Evolutionary conservation across 2,329 filamentous ascomycete species (phyloP).

Genomic region (Paracamarosporium sp.): DNA sequence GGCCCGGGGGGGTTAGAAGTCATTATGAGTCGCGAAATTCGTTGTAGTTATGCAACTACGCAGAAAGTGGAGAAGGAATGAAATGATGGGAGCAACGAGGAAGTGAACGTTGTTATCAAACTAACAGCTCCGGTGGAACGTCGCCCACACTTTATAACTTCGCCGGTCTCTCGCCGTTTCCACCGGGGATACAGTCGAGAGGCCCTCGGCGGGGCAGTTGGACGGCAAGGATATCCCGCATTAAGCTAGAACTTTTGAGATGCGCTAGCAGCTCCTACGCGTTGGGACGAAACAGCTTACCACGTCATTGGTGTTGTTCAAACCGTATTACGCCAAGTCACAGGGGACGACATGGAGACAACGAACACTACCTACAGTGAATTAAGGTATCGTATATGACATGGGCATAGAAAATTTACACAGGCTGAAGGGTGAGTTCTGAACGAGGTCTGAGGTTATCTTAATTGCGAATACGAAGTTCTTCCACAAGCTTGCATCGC

Average conservation of each 20-base stretch:
- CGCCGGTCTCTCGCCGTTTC: constrained; percentile 1
- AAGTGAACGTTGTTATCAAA: neutral
- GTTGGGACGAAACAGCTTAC: no score
- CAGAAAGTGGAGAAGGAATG: neutral
- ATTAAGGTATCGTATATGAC: no score
- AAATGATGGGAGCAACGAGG: neutral
- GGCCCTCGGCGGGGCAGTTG: constrained; percentile 2
- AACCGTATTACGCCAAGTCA: no score
- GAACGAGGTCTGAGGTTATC: no score
- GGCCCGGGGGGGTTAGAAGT: constrained; percentile 57
- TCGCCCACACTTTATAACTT: neutral
- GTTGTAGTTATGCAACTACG: neutral
- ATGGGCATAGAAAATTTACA: no score
- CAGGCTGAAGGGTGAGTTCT: no score
- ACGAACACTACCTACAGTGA: no score
- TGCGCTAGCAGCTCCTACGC: neutral
- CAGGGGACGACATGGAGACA: no score
- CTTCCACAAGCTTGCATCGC: no score
- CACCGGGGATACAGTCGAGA: neutral
- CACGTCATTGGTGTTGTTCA: no score
- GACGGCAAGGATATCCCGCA: neutral
- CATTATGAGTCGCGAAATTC: constrained; percentile 43
- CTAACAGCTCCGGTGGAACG: neutral
- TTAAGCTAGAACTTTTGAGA: neutral
- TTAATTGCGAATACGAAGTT: no score